Base-by-base conservation (phyloP, 2,329 filamentous ascomycete species). In the Trichoderma sp. region DNA sequence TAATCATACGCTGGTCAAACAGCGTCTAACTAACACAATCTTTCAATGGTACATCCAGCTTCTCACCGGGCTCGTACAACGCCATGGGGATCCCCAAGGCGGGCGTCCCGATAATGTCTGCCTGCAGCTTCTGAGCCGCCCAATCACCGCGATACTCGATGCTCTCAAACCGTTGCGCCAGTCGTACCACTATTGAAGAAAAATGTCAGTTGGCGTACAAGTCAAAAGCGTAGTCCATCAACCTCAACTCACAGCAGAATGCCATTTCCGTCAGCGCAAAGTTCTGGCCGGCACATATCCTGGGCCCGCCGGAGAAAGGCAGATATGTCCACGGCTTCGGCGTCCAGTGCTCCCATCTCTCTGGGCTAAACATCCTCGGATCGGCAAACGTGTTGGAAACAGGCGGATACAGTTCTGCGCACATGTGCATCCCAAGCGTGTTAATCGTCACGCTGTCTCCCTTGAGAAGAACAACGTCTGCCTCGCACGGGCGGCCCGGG, bases 251-350 rank as follows among this genome's bases (percentile, higher is more conserved):
- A 80, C 78, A 67, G 52, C 72, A 75, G 67, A 78, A 86, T 0
- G 80, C 81, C 82, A 86, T 85, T 74, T 86, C 84, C 3, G 84
- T 81, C 73, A 82, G 80, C 3, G 84, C 84, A 74, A 87, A 86
- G 66, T 86, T 84, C 74, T 86, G 84, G 1, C 84, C 84, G 41
- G 86, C 82, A 67, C 84, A 86, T 59, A 82, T 82, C 12, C 82
- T 73, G 2, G 82, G 81, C 0, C 82, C 82, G 2, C 81, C 81
- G 62, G 83, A 83, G 65, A 85, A 84, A 0, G 83, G 83, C 51
- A 83, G 79, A 64, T 82, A 85, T n/a, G 82, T 78, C 81, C 82
- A 84, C 1, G 81, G 79, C 69, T 78, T 80, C 0, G 82, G 82
- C 55, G 78, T 78, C 82, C 82, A 84, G 21, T 72, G 73, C 21